phyloP scores from a whole-genome alignment of 306 rosid genomes.

The Quillaja saponaria region DNA sequence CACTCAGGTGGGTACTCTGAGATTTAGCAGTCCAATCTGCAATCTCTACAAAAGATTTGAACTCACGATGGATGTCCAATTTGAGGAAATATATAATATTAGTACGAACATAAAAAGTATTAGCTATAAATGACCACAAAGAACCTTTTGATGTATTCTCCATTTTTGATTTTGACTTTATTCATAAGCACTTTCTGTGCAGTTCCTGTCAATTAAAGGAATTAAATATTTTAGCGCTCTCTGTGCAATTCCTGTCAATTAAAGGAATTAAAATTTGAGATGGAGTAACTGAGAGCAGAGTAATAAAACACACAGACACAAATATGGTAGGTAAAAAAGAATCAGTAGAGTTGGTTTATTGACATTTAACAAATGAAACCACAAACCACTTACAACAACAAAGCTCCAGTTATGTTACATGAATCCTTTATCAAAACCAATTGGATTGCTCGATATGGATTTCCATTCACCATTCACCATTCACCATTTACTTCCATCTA shows the following conservation, averaged over 20 bases:
- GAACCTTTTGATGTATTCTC: conserved; percentile 56
- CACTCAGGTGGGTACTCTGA: conserved; percentile 11
- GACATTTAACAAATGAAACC: not conserved
- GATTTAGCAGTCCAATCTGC: conserved; percentile 39
- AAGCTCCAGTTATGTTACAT: too few relatives aligned
- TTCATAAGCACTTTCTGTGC: conserved; percentile 65
- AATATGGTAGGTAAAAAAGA: too few relatives aligned
- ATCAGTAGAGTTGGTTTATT: too few relatives aligned
- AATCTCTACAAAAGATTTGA: conserved; percentile 4
- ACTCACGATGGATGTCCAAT: not conserved
- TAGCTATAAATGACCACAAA: not conserved
- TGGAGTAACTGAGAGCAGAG: conserved; percentile 1
- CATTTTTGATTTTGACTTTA: conserved; percentile 62
- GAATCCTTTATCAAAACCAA: too few relatives aligned
- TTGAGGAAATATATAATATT: not conserved
- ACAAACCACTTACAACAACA: not conserved
- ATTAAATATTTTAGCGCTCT: conserved; percentile 40
- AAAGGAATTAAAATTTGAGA: not conserved
- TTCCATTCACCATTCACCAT: too few relatives aligned
- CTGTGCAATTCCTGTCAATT: conserved; percentile 61
- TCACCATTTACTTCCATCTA: too few relatives aligned
- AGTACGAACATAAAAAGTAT: not conserved
- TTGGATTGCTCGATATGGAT: too few relatives aligned
- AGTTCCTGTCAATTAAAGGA: conserved; percentile 48
- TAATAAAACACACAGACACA: not conserved